These are phyloP conservation scores for Pelagomonas calceolata DNA, from an alignment of 108 stramenopile genomes.

Conservation along the genomic window DNA sequence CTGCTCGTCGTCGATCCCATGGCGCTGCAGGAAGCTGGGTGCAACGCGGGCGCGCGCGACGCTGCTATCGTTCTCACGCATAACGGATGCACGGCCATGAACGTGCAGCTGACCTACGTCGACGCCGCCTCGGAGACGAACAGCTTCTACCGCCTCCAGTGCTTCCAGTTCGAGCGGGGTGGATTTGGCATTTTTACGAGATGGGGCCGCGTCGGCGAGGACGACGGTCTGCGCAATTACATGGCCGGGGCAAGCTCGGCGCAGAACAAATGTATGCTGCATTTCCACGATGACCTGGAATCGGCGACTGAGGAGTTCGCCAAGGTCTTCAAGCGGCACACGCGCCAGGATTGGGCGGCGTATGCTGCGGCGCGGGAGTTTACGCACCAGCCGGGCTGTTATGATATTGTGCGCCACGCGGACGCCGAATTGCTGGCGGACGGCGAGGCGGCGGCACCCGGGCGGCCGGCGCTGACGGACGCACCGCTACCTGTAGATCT, in stretches of 20 bases:
- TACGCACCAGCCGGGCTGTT: background rate
- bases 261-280: background rate
- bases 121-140: background rate
- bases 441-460: background rate
- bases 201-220: background rate
- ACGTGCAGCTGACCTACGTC: background rate
- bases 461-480: background rate
- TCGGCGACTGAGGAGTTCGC: background rate
- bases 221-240: background rate
- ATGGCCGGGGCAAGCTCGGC: background rate
- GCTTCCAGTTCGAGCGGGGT: background rate
- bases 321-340: background rate
- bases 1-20: background rate
- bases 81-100: background rate
- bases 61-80: background rate
- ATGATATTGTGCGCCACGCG: background rate
- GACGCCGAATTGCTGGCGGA: background rate
- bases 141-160: background rate
- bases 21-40: background rate
- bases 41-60: background rate
- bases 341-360: background rate
- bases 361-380: background rate
- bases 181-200: background rate
- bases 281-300: background rate
- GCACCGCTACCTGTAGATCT: background rate